Base-by-base conservation (phyloP, 345 rosid genomes). In the Geranium brycei region DNA sequence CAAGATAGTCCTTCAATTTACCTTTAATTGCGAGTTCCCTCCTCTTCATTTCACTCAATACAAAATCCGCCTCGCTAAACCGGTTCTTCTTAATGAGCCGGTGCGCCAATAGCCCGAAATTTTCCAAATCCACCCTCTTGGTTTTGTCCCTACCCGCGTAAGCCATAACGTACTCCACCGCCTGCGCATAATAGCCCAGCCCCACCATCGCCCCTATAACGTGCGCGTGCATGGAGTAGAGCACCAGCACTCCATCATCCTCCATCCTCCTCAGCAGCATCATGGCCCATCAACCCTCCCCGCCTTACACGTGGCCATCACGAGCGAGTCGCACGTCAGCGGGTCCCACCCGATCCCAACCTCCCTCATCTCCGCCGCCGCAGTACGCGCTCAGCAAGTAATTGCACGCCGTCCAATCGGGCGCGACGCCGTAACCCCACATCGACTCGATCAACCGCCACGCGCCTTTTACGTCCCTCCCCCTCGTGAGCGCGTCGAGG, bases 251-350 rank as follows among this genome's bases (percentile, higher is more conserved):
- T 57, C 80, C 83, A 17, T 72, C 86, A 2, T 76, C 82, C 76
- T 63, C 81, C 92, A 91, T 86, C 80, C 78, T 79, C 78, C 88
- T 75, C 77, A 91, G 19, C 40, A 91, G 15, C 72, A 61, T 69
- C 73, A 88, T 14, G 18, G 87, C 0, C 79, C 92, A 28, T 77
- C 93, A 31, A 86, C 77, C 51, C 70, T 81, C 59, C 85, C 87
- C 14, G 69, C 72, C 55, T 61, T 86, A 60, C 89, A 83, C 70
- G 88, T 83, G 30, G 87, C 88, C 71, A 88, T 73, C 32, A 91
- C 84, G 61, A 85, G 80, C 62, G 91, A 91, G 75, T 91, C 93
- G 71, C 73, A 83, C 2, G 89, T 80, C 8, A 88, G 82, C 63
- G 77, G 30, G 57, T 88, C 87, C 15, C 76, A 77, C 1, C 57